A percentile compares a stretch with the other conserved stretches of the same genome.
Conservation (phyloP, 2,329 filamentous ascomycete species). For the Lasiodiplodia gonubiensis region DNA sequence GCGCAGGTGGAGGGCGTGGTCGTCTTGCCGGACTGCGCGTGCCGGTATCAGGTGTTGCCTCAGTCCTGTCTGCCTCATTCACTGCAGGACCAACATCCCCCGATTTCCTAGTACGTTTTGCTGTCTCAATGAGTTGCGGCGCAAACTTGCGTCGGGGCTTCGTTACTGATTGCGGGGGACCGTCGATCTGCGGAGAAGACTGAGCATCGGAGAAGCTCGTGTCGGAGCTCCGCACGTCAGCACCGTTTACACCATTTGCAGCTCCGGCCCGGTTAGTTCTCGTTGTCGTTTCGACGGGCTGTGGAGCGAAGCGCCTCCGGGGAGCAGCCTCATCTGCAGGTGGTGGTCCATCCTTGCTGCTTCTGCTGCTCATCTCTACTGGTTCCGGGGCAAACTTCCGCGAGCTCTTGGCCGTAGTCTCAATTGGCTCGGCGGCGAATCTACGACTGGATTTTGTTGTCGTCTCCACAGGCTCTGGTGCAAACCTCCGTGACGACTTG, state of each 20-base stretch:
- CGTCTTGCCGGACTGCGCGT: constrained; percentile 35
- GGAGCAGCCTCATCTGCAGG: constrained; percentile 19
- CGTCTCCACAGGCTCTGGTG: constrained; percentile 73
- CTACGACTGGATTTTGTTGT: constrained; percentile 60
- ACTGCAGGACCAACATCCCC: constrained; percentile 69
- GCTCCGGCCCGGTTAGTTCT: constrained; percentile 34
- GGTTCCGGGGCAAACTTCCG: constrained; percentile 61
- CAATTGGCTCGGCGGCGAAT: constrained; percentile 41
- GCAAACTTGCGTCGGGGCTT: constrained; percentile 63
- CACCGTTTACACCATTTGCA: constrained; percentile 7
- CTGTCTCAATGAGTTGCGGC: constrained; percentile 82
- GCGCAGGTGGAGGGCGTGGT: constrained; percentile 61
- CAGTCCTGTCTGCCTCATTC: constrained; percentile 71
- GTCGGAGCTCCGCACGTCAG: constrained; percentile 5
- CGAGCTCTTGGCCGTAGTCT: constrained; percentile 38
- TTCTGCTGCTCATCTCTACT: constrained; percentile 43
- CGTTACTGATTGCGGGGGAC: constrained; percentile 34
- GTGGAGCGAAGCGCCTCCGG: constrained; percentile 37
- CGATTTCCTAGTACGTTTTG: constrained; percentile 70
- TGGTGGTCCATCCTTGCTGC: constrained; percentile 36
- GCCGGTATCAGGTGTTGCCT: constrained; percentile 63
- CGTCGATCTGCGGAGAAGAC: constrained; percentile 29
- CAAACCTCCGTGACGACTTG: constrained; percentile 52
- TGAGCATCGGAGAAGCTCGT: constrained; percentile 22
- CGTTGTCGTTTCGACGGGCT: constrained; percentile 39